Evolutionary conservation across 768 basidiomycete species (phyloP), one percentile per base, ranked within the genome.

Genomic region (Boletus rubropictus): DNA sequence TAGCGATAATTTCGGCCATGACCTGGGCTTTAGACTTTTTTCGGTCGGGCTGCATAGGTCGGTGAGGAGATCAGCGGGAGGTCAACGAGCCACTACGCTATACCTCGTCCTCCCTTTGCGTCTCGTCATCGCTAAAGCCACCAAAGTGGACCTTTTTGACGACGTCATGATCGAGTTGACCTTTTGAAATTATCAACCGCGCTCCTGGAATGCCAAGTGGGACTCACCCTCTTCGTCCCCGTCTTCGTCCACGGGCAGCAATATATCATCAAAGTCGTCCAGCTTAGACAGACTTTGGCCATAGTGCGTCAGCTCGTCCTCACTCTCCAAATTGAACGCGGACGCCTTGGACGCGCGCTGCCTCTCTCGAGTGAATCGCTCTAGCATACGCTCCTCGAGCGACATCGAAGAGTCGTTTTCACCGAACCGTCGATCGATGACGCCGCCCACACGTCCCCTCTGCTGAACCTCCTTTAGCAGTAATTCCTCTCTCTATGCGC

Each of bases 1-100:
- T 99, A 1, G 91, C 88, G 37, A 99, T 90, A 28, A 99, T 88
- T 64, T 99, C 96, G 0, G 88, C 81, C 96, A 99, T 98, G 51
- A 97, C 89, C 60, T 99, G 94, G 2, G 89, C 85, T 67, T 95
- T 96, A 4, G 84, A 81, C 69, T 89, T 95, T 68, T 95, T 96
- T 49, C 83, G 74, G 38, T 79, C 79, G 7, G 86, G 86, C 89
- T 93, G 58, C 39, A 34, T 38, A 49, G 12, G 43, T 39, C 42
- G 46, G 31, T 46, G 28, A 29, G 39, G n/a, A 9, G 28, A 38
- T 32, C 18, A 25, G 28, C n/a, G 40, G 33, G 3, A 39, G 15
- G 1, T 4, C 1, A 17, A 38, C 34, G 12, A 44, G n/a, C 35
- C 40, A 27, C 2, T 18, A 67, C 44, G 11, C 39, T 52, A 72